Conservation (phyloP, 441 rosid genomes). For the Erysimum cheiri region DNA sequence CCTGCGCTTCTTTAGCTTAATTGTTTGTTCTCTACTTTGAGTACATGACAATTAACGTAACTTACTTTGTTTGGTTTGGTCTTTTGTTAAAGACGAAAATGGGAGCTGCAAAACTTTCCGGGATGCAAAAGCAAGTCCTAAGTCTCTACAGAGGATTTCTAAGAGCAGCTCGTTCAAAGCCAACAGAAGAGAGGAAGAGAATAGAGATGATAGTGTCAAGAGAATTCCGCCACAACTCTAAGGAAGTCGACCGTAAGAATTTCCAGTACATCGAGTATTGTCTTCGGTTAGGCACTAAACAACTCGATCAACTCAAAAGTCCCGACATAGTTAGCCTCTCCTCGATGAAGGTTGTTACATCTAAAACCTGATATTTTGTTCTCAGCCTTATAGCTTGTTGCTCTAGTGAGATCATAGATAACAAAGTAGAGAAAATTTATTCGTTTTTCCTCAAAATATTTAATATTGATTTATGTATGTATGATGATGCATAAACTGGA, state of each 20-base stretch:
- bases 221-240: conserved; percentile 72
- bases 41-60: neutral
- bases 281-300: conserved; percentile 82
- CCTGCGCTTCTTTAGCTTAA: neutral
- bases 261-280: conserved; percentile 82
- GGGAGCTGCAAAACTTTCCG: conserved; percentile 59
- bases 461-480: conserved; percentile 5
- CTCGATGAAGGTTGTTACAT: conserved; percentile 49
- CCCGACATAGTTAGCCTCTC: conserved; percentile 64
- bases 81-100: conserved; percentile 38
- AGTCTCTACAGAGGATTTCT: conserved; percentile 66
- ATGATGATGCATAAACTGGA: neutral
- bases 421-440: neutral
- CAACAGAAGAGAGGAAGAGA: conserved; percentile 49
- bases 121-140: conserved; percentile 71
- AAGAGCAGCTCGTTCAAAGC: conserved; percentile 62
- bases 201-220: conserved; percentile 69
- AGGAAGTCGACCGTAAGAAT: conserved; percentile 77
- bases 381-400: conserved; percentile 10
- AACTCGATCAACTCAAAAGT: conserved; percentile 79
- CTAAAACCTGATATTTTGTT: conserved; percentile 29
- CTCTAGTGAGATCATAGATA: conserved; percentile 13
- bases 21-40: neutral
- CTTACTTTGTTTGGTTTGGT: conserved; percentile 3
- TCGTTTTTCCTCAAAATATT: neutral